Evolutionary conservation across 2,329 filamentous ascomycete genomes (phyloP).

Genomic region (Graphiopsis chlorocephala): DNA sequence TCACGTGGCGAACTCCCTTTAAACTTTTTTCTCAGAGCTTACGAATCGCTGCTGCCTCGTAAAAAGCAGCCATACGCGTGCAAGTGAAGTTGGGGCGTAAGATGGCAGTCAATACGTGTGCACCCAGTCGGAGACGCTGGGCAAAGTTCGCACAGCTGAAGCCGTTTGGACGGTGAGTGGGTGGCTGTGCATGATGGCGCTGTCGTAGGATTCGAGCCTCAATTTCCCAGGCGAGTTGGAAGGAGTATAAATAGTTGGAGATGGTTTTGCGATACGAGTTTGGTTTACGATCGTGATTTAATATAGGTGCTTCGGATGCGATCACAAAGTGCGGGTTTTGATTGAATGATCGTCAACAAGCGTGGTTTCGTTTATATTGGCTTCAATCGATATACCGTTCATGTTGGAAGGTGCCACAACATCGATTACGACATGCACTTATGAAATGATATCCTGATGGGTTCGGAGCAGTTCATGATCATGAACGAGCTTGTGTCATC

Average conservation of each 20-base stretch:
- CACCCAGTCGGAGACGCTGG: background rate
- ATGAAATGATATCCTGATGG: too few relatives aligned
- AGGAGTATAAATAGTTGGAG: background rate
- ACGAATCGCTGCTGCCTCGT: background rate
- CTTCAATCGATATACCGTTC: background rate
- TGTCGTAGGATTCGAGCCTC: background rate
- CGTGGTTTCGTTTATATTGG: background rate
- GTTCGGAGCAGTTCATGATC: too few relatives aligned
- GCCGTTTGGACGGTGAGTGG: background rate
- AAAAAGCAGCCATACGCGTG: background rate
- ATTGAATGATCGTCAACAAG: background rate
- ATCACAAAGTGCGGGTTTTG: background rate
- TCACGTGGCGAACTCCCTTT: background rate
- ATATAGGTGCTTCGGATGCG: background rate
- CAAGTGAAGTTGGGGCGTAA: background rate
- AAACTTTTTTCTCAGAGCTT: background rate
- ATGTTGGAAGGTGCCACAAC: too few relatives aligned
- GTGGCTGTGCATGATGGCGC: background rate
- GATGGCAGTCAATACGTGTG: background rate
- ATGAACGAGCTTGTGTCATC: background rate
- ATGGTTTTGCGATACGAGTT: background rate
- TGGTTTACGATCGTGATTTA: background rate
- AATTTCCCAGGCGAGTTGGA: background rate
- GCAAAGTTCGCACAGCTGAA: background rate
- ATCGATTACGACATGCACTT: too few relatives aligned